phyloP scores from a whole-genome alignment of 208 protist genomes.

The Tritrichomonas foetus region DNA sequence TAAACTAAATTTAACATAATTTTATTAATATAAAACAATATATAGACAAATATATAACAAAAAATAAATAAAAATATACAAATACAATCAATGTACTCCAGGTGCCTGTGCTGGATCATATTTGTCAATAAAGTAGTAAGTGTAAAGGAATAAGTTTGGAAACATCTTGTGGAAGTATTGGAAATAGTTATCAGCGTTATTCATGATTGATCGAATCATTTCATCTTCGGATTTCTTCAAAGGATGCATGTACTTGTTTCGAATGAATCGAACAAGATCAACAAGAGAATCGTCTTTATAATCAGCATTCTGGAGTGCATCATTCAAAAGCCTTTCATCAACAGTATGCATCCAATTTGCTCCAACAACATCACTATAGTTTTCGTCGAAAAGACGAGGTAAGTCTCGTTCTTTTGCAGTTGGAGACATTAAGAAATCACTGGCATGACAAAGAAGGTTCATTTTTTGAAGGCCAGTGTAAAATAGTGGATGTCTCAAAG shows the following conservation, averaged over 20 bases:
- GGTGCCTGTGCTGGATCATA: too few species aligned
- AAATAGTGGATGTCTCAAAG: not conserved
- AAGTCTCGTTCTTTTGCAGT: not conserved
- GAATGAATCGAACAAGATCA: not conserved
- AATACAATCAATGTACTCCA: too few species aligned
- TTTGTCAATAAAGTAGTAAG: not conserved
- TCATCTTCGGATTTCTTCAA: not conserved
- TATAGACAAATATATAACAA: too few species aligned
- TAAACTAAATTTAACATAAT: too few species aligned
- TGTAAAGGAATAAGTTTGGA: not conserved
- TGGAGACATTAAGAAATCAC: not conserved
- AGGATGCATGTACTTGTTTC: not conserved
- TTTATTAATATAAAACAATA: too few species aligned
- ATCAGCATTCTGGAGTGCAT: not conserved
- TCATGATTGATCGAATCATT: not conserved
- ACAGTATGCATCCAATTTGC: not conserved
- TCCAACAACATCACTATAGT: not conserved
- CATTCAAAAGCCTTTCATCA: not conserved
- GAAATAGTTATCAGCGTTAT: not conserved
- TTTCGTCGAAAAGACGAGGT: not conserved
- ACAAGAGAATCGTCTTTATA: not conserved
- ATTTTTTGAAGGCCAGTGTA: not conserved
- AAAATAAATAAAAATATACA: too few species aligned
- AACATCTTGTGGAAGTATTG: not conserved
- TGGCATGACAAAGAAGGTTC: not conserved